Evolutionary conservation across 2,329 filamentous ascomycete species (phyloP).

Genomic region (Sporothrix brunneoviolacea): DNA sequence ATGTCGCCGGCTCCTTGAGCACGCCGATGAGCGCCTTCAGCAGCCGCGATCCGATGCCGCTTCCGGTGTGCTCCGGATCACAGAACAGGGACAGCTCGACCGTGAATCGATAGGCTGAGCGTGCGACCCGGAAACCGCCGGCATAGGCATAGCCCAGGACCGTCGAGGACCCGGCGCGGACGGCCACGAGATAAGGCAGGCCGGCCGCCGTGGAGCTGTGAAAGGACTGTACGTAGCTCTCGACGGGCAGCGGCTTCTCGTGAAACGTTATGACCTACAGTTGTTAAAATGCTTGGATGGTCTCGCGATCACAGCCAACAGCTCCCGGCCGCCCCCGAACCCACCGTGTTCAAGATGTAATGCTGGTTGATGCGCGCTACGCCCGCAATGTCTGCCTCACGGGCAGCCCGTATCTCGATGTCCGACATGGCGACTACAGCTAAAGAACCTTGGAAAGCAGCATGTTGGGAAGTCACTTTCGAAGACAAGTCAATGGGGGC

Average conservation of each 20-base stretch:
- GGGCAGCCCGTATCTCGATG: constrained; percentile 1
- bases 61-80: neutral
- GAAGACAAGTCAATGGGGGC: too few species aligned
- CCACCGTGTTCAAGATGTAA: constrained; percentile 9
- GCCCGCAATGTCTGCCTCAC: constrained; percentile 10
- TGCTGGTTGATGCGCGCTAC: constrained; percentile 4
- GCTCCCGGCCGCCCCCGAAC: too few species aligned
- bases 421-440: neutral
- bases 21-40: neutral
- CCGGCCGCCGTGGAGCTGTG: neutral
- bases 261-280: constrained; percentile 4
- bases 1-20: neutral
- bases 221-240: constrained; percentile 1
- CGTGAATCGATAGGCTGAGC: constrained; percentile 1
- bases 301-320: too few species aligned
- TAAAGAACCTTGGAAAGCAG: too few species aligned
- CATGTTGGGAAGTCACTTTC: too few species aligned
- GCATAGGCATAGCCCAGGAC: constrained; percentile 2
- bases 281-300: neutral
- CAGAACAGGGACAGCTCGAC: constrained; percentile 10
- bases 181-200: constrained; percentile 8
- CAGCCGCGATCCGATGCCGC: constrained; percentile 7
- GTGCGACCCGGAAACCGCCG: neutral
- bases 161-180: neutral
- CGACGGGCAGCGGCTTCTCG: neutral